Conservation (phyloP, 306 rosid species). For the Mucuna pruriens region DNA sequence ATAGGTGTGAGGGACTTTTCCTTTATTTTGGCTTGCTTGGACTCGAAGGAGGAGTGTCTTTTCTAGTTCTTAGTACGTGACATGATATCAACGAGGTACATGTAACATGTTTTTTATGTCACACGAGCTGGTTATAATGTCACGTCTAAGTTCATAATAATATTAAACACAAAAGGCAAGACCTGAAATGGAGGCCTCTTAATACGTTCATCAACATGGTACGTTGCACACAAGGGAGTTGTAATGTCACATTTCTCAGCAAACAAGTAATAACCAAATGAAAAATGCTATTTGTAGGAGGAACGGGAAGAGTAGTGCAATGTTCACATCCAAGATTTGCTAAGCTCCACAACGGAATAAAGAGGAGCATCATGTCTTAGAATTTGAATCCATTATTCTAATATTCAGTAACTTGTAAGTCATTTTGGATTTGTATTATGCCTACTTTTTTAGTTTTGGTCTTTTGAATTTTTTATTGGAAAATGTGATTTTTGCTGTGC, state of each 20-base stretch:
- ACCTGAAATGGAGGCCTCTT: slow-evolving; percentile 40
- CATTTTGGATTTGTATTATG: neutral
- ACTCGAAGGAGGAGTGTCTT: slow-evolving; percentile 52
- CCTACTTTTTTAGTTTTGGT: neutral
- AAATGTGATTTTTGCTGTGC: neutral
- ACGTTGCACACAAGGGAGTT: slow-evolving; percentile 21
- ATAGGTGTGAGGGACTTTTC: slow-evolving; percentile 55
- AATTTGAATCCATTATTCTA: neutral
- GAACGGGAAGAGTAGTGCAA: slow-evolving; percentile 1
- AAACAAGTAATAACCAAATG: slow-evolving; percentile 29
- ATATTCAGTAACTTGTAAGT: neutral
- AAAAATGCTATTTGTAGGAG: slow-evolving; percentile 10
- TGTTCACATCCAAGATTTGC: slow-evolving; percentile 15
- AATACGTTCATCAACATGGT: neutral
- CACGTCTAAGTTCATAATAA: slow-evolving; percentile 24
- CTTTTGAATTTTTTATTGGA: neutral
- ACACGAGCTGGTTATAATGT: slow-evolving; percentile 35
- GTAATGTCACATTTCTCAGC: slow-evolving; percentile 31
- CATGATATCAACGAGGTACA: neutral
- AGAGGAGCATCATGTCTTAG: neutral
- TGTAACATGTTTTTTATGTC: neutral
- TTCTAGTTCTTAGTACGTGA: slow-evolving; percentile 29
- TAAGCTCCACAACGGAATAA: neutral
- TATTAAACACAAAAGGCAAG: slow-evolving; percentile 25
- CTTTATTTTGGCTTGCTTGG: slow-evolving; percentile 43